Base-by-base conservation (phyloP, 148 eudicot genomes). In the Silene conica region DNA sequence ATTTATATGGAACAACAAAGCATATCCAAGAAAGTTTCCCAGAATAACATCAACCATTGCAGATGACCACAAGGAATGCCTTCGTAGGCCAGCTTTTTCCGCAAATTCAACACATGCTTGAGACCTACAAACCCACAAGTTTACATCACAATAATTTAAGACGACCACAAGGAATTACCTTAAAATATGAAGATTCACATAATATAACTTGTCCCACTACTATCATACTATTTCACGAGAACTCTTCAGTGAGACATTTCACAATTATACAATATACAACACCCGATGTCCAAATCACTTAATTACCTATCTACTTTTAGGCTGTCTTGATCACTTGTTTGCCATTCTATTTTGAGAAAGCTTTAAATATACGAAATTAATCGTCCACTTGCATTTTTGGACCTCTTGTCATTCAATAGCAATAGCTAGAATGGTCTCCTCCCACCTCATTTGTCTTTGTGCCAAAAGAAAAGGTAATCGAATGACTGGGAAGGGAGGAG, bases 41-140 rank as follows among this genome's bases (percentile, higher is more conserved):
- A 92, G 81, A 48, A 92, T 73, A 69, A 85, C 20, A 81, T 96
- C 99, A 67, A 89, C 82, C 50, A 74, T 85, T n/a, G 89, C 68
- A 84, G 85, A 86, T 63, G 97, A 84, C 97, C 97, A 95, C 77
- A 87, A 67, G 75, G 92, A 88, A 82, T 95, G 94, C 69, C 82
- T 92, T 77, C 71, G 79, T 64, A 87, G 63, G 73, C 89, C 86
- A 83, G 92, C 91, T 81, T 90, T 92, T 77, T 95, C 99, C 41
- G 92, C 92, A 79, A 83, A 87, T 72, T 92, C 94, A 19, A 95
- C 96, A 75, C 90, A 89, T 67, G 92, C 86, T 77, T 72, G 81
- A 83, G 90, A 85, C 89, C 99, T 95, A 67, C 74, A 83, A 13
- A 75, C 73, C 56, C 48, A 13, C 60, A 74, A 77, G 66, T 56